A percentile compares a stretch with the other conserved stretches of the same genome.
Evolutionary conservation across 164 flowering plant genomes (phyloP).

Genomic region (Vitis vinifera): ASM3070453v1 NC_081811.1:27460501-27461000

Average conservation of each 20-base stretch:
- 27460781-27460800: too few species aligned
- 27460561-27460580: constrained; percentile 1
- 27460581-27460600: constrained; percentile 23
- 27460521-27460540: constrained; percentile 8
- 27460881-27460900: too few species aligned
- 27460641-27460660: constrained; percentile 11
- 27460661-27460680: not conserved
- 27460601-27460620: constrained; percentile 13
- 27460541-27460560: not conserved
- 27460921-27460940: too few species aligned
- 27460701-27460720: not conserved
- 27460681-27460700: not conserved
- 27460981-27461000: too few species aligned
- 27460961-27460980: too few species aligned
- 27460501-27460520: not conserved
- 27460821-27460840: too few species aligned
- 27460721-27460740: not conserved
- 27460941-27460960: too few species aligned
- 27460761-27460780: not conserved
- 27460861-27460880: too few species aligned
- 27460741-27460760: not conserved
- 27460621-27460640: constrained; percentile 12
- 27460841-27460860: too few species aligned
- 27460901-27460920: too few species aligned
- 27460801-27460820: too few species aligned